Evolutionary conservation across 1,139 yeast species (phyloP).

Genomic region (Nadsonia commutata): DNA sequence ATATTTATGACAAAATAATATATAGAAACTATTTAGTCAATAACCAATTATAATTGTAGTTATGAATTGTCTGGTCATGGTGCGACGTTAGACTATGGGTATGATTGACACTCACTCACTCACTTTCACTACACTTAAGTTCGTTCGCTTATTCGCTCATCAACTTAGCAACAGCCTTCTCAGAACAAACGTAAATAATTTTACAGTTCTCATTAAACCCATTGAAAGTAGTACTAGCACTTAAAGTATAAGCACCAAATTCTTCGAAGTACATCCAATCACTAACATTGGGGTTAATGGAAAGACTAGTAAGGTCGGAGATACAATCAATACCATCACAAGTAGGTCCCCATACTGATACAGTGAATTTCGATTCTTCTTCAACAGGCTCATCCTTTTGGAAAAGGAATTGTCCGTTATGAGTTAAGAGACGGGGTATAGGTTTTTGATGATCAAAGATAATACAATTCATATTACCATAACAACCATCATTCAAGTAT

Average conservation of each 20-base stretch:
- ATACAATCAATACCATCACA: conserved; percentile 94
- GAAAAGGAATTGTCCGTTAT: conserved; percentile 32
- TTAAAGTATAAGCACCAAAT: conserved; percentile 87
- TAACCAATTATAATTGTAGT: too few species aligned
- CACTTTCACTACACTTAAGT: too few species aligned
- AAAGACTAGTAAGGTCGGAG: conserved; percentile 35
- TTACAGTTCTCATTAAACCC: conserved; percentile 59
- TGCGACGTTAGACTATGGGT: too few species aligned
- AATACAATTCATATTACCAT: conserved; percentile 90
- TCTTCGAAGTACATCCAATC: conserved; percentile 85
- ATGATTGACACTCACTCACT: too few species aligned
- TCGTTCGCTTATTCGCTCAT: too few species aligned
- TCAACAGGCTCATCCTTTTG: conserved; percentile 11
- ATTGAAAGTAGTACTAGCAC: conserved; percentile 76
- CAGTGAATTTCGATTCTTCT: conserved; percentile 14
- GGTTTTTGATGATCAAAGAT: conserved; percentile 86
- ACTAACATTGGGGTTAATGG: conserved; percentile 56
- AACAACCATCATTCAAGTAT: conserved; percentile 88
- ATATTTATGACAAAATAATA: too few species aligned
- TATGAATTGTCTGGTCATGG: too few species aligned
- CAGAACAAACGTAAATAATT: conserved; percentile 46
- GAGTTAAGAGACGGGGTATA: conserved; percentile 47
- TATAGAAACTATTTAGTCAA: too few species aligned
- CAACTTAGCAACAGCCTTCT: conserved; percentile 12
- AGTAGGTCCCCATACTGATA: conserved; percentile 95